Conservation (phyloP, 2,329 filamentous ascomycete genomes). For the Xylariaceae sp. region DNA sequence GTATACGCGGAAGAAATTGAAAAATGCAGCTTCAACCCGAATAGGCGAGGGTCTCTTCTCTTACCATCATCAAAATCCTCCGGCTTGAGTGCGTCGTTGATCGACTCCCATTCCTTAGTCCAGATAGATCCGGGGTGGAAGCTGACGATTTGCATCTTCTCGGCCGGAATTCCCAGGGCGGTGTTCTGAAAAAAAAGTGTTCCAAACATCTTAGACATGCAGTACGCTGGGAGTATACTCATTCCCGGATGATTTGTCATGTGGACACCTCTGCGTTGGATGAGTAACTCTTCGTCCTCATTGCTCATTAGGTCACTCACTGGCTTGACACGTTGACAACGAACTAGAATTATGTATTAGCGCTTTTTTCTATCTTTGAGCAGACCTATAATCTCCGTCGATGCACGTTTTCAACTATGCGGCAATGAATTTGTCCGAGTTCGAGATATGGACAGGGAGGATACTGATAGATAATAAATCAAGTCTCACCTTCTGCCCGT, state of each 20-base stretch:
- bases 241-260: neutral
- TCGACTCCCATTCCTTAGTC: neutral
- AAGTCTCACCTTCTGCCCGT: neutral
- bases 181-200: neutral
- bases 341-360: neutral
- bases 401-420: no score
- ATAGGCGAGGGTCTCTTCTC: neutral
- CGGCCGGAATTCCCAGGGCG: neutral
- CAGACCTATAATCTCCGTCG: no score
- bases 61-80: neutral
- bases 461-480: neutral
- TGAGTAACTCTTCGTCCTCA: no score
- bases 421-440: no score
- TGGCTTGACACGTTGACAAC: neutral
- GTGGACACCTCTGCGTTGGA: no score
- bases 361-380: neutral
- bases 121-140: slow-evolving; percentile 4
- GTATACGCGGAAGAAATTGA: neutral
- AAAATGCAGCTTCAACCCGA: neutral
- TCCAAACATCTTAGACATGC: slow-evolving; percentile 1
- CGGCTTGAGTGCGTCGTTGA: neutral
- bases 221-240: neutral
- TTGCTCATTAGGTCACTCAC: neutral
- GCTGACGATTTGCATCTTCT: slow-evolving; percentile 1
- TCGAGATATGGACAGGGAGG: neutral